Conservation (phyloP, 2,329 filamentous ascomycete genomes). For the Aphanocladium album region DNA sequence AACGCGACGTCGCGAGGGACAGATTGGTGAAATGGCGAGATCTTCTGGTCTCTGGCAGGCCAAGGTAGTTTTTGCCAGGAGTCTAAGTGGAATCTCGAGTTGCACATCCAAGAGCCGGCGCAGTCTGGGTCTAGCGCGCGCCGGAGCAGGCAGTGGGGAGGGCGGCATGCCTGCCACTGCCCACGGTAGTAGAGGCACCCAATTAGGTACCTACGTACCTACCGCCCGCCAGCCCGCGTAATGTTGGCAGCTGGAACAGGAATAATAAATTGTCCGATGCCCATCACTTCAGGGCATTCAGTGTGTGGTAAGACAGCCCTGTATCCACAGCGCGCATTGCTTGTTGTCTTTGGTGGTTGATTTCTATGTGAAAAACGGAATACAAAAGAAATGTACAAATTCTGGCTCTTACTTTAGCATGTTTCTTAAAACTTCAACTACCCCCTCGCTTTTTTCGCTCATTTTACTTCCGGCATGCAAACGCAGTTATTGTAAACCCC, state of each 20-base stretch:
- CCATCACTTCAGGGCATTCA: too few relatives aligned
- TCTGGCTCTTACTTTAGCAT: too few relatives aligned
- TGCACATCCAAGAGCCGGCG: slow-evolving; percentile 28
- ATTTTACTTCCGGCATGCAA: too few relatives aligned
- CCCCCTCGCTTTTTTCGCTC: too few relatives aligned
- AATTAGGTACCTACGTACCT: slow-evolving; percentile 1
- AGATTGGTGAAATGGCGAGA: neutral
- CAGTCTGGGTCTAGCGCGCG: slow-evolving; percentile 29
- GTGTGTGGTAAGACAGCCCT: too few relatives aligned
- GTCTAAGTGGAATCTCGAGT: slow-evolving; percentile 29
- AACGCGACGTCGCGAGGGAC: slow-evolving; percentile 3
- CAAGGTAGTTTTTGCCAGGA: slow-evolving; percentile 7
- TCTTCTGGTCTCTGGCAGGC: neutral
- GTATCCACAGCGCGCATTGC: neutral
- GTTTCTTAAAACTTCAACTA: too few relatives aligned
- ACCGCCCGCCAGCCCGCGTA: neutral
- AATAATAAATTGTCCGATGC: slow-evolving; percentile 5
- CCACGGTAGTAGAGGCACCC: too few relatives aligned
- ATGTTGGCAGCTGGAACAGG: neutral
- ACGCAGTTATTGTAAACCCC: neutral
- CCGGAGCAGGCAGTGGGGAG: slow-evolving; percentile 16
- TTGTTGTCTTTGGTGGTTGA: too few relatives aligned
- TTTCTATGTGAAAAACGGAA: too few relatives aligned
- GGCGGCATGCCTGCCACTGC: slow-evolving; percentile 19
- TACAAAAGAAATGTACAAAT: too few relatives aligned